Evolutionary conservation across 1,284 basidiomycete genomes (phyloP), one percentile per base, ranked within the genome.

Genomic region (Ganoderma meredithae): DNA sequence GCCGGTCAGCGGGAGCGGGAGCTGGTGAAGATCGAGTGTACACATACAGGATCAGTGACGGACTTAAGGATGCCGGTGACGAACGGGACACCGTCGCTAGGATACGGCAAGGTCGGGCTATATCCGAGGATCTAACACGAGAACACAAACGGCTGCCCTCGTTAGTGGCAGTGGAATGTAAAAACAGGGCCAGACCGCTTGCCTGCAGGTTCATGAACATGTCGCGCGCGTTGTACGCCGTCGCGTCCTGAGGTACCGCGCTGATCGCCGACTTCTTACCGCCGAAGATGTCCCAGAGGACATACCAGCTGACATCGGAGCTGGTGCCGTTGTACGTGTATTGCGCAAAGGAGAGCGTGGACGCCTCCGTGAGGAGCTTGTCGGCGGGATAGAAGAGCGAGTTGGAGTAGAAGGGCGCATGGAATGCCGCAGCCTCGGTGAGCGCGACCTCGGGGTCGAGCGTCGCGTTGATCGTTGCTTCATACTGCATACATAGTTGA

Each of bases 201-300:
- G 27, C 58, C 58, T 60, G 58, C 36, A 60, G 40, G 39, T 60
- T 60, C 58, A 60, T 60, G 58, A 41, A 40, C 58, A 60, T 60
- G 39, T 60, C 58, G 22, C 58, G 58, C n/a, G 58, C 58, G 6
- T 60, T 60, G 58, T 60, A 60, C 13, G 58, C 58, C 7, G 58
- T 60, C 4, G 58, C 58, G n/a, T 60, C 58, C 22, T 43, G 58
- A 15, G 58, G 58, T 10, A 60, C 58, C 10, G 40, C 58, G 19
- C 36, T 39, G n/a, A 60, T 60, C n/a, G 58, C 58, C 2, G 58
- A 60, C 12, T 43, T 60, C 22, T 60, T 60, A 4, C 58, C 58
- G 2, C 58, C 58, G 27, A 60, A 60, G 22, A 60, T 25, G 22
- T 60, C 58, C 58, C 58, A 60, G 36, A 60, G 58, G 40, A 60